Base-by-base conservation (phyloP, 2,329 filamentous ascomycete genomes). In the Claviceps arundinis region DNA sequence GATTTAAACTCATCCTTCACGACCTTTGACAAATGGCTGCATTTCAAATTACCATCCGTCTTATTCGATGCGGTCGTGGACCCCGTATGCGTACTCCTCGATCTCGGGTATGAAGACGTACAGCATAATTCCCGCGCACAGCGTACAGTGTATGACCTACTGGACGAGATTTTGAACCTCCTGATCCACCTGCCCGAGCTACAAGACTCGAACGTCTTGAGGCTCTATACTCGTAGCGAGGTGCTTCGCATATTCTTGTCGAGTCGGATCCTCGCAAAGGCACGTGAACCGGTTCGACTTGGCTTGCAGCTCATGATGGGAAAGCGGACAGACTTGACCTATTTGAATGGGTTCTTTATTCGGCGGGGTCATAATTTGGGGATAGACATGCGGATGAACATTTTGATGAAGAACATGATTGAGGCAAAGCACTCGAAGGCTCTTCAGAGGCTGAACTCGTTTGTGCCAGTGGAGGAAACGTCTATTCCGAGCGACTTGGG, bases 281-380 rank as follows among this genome's bases (percentile, higher is more conserved):
- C 82, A 50, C 70, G 74, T 5, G 66, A 67, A 8, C 60, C 65
- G 43, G 87, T 81, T 60, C 76, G 73, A 19, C 89, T 95, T 81
- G 70, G 87, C 5, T 74, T 77, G 50, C 80, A 84, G 60, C 71
- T 90, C 13, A 69, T 78, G 11, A 65, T 68, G 1, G 84, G 86
- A 1, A 69, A 70, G 55, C 68, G 73, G 53, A 89, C 87, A 0
- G 89, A 95, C 60, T 78, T 96, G 42, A 80, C 90, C 46, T 95
- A 84, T 61, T 78, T 91, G 58, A 96, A 94, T 64, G 91, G 90
- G 0, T 98, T 91, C 69, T 85, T 98, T 54, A 75, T 94, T 37
- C 75, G 73, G 49, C 77, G 84, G 42, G 93, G 86, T 0, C 75
- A 79, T 59, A 78, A 87, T 63, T 61, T 90, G 55, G 87, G 87